Base-by-base conservation (phyloP, 257 asterid genomes). In the Linaria vulgaris region DNA sequence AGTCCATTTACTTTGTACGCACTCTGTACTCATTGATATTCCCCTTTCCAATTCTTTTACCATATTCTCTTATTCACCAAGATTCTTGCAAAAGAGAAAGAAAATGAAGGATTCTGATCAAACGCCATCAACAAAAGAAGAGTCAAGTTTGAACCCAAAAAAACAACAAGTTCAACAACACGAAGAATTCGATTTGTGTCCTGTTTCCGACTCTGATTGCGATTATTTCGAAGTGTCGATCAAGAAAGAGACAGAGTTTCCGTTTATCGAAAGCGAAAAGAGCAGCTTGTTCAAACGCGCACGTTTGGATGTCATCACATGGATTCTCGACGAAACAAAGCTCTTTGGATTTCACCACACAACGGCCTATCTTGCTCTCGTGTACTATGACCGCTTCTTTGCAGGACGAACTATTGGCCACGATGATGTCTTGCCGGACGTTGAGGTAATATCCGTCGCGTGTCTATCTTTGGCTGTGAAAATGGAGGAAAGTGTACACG, bases 401-500 rank as follows among this genome's bases (percentile, higher is more conserved):
- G 66, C 81, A 6, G 79, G 78, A 68, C 69, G 66, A 50, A 54
- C 76, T 53, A 54, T 81, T 31, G 81, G n/a, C n/a, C n/a, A 83
- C 81, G 68, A 66, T 44, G 78, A 66, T 20, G 76, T 78, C 47
- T 27, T 39, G 16, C 78, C 81, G 85, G 79, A 74, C 45, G 59
- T 78, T 56, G 72, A 76, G 39, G 62, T 80, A 52, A 43, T 78
- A 43, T 74, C 87, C 4, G 73, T 80, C 1, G 87, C 87, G 51
- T 80, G 90, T 67, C 70, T 83, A 66, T 78, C 90, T 34, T 39
- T 83, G 56, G 90, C 90, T 61, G 85, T 83, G 9, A 83, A 83
- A 41, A 83, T 83, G 82, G 90, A 80, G 79, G 85, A 83, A 73
- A 23, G 30, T n/a, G 63, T 51, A 20, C 68, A 34, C 5, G 10